phyloP scores from a whole-genome alignment of 495 filamentous ascomycete species.

The Entonaema liquescens region DNA sequence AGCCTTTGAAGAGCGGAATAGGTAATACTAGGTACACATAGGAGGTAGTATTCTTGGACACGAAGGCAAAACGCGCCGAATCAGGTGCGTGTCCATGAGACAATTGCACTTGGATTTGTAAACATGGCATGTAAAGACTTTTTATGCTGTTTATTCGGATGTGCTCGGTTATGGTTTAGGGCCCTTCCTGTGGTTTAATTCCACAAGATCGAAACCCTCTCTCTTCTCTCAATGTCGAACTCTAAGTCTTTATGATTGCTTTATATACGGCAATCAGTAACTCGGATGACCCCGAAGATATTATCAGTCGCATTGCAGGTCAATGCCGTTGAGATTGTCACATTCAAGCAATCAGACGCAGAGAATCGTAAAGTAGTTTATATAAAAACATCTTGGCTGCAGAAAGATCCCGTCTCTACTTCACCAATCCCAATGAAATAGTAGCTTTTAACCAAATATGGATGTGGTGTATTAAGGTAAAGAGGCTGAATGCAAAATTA shows the following conservation, averaged over 20 bases:
- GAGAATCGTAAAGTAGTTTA: conserved; percentile 3
- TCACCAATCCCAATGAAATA: conserved; percentile 8
- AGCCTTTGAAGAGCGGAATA: neutral
- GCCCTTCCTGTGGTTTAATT: neutral
- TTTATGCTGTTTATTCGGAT: conserved; percentile 1
- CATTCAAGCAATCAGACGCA: conserved; percentile 6
- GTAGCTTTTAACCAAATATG: conserved; percentile 27
- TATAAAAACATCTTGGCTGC: conserved; percentile 38
- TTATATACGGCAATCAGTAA: conserved; percentile 10
- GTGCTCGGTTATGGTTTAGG: neutral
- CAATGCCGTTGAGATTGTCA: conserved; percentile 30
- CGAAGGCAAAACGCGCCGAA: neutral
- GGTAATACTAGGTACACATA: neutral
- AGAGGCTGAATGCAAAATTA: conserved; percentile 39
- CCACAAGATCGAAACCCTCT: neutral
- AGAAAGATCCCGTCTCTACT: conserved; percentile 18
- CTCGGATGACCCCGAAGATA: conserved; percentile 16
- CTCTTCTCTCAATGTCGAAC: neutral
- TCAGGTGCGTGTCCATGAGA: conserved; percentile 9
- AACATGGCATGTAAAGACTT: conserved; percentile 12
- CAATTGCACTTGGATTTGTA: neutral
- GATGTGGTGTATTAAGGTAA: conserved; percentile 24
- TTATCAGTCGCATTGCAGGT: conserved; percentile 15
- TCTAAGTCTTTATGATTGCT: too few species aligned
- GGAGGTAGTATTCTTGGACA: neutral